Evolutionary conservation across 805 yeast genomes (phyloP).

Genomic region (Candida andamanensis): DNA sequence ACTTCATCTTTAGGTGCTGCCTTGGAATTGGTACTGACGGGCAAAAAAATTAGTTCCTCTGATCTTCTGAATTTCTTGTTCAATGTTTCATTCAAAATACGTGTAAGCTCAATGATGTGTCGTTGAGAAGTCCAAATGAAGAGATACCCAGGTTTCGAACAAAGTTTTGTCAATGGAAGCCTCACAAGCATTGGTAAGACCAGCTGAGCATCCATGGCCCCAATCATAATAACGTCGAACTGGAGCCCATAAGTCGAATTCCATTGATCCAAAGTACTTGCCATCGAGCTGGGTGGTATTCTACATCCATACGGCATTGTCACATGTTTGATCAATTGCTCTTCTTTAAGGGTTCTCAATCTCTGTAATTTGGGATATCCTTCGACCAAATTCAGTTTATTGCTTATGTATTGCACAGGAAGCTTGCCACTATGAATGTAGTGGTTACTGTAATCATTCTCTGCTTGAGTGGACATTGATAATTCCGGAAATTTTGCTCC

Average conservation of each 20-base stretch:
- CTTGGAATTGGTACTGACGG: constrained; percentile 59
- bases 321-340: constrained; percentile 50
- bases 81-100: constrained; percentile 46
- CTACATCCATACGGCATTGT: constrained; percentile 64
- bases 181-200: constrained; percentile 57
- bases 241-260: constrained; percentile 49
- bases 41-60: constrained; percentile 82
- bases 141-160: constrained; percentile 81
- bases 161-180: constrained; percentile 66
- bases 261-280: constrained; percentile 59
- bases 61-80: constrained; percentile 73
- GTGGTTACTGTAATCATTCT: constrained; percentile 71
- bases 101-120: constrained; percentile 59
- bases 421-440: constrained; percentile 57
- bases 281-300: constrained; percentile 47
- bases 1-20: constrained; percentile 55
- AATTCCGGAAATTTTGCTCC: background rate
- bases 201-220: constrained; percentile 75
- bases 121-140: constrained; percentile 85
- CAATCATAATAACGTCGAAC: constrained; percentile 90
- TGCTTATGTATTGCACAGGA: constrained; percentile 64
- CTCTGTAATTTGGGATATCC: constrained; percentile 84
- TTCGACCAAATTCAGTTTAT: constrained; percentile 59
- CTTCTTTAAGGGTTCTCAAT: constrained; percentile 59
- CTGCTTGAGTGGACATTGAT: constrained; percentile 19